Evolutionary conservation across 441 rosid genomes (phyloP), one percentile per base, ranked within the genome.

Genomic region (Mallotus japonicus): DNA sequence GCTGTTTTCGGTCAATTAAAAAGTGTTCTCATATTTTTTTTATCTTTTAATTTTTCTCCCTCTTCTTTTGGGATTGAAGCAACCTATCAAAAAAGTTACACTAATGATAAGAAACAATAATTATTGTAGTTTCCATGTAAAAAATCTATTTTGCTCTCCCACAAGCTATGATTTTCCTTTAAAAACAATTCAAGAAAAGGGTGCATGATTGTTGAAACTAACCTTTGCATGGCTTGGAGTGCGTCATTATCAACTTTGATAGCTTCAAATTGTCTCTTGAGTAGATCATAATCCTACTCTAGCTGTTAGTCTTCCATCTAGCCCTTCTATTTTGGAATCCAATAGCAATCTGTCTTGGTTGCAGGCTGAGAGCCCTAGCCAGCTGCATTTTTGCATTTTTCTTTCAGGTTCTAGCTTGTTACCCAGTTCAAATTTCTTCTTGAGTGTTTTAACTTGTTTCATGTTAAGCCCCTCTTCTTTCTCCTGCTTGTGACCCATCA

Each of bases 241-340:
- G 84, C 82, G 72, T 88, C 93, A 20, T 92, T 91, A 74, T 89
- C 91, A 51, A 90, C 84, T 86, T 92, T 95, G 76, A 92, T 76
- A 6, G 81, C 80, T 70, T 95, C 97, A 62, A 79, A 88, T 59
- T 91, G 97, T 80, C 83, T 80, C 72, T 87, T 95, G 24, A 92
- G 89, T 19, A 87, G 83, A 75, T 91, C 97, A 64, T 95, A 95
- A 71, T 95, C 97, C 81, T 88, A 89, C 86, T 95, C 99, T 1
- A 95, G 89, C 66, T 95, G 99, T 81, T 95, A 67, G 99, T 92
- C 75, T 94, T 94, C 95, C 95, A 94, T 32, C 97, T 84, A 42
- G 99, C 99, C 73, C 97, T 88, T 74, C 99, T 79, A 80, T 95
- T 95, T 67, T 95, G 99, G 77, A 95, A 95, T 97, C 99, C 92